Percentiles rank a stretch among this genome's conserved stretches.
These are phyloP conservation scores for Acacia pycnantha DNA, from an alignment of 331 rosid genomes.

Conservation along the genomic window DNA sequence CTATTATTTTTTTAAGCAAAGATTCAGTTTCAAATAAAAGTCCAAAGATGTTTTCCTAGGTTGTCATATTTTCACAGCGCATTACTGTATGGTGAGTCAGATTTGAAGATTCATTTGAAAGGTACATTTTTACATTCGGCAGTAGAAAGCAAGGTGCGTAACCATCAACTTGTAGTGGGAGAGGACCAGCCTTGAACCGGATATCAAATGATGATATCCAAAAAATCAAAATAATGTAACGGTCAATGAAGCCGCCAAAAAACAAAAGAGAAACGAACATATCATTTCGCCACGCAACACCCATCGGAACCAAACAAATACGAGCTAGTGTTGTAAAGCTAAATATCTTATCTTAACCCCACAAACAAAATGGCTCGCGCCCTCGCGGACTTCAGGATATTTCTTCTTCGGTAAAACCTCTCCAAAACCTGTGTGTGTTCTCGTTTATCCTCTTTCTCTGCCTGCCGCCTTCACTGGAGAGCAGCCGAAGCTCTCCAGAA, in stretches of 20 bases:
- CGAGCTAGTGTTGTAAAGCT: neutral
- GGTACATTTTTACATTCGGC: too few relatives aligned
- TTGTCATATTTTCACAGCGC: neutral
- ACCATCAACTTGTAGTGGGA: too few relatives aligned
- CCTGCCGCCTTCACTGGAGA: neutral
- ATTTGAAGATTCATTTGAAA: neutral
- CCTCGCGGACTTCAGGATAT: neutral
- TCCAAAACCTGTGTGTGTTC: slow-evolving; percentile 38
- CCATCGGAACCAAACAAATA: neutral
- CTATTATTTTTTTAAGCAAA: too few relatives aligned
- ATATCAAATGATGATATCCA: too few relatives aligned
- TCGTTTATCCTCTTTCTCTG: neutral
- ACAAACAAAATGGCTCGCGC: neutral
- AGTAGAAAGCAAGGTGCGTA: too few relatives aligned
- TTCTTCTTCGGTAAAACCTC: slow-evolving; percentile 37
- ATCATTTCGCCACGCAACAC: neutral
- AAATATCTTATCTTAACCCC: neutral
- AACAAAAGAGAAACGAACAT: neutral
- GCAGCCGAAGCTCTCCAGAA: slow-evolving; percentile 14
- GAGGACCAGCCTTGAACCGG: too few relatives aligned
- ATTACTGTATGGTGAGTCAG: neutral
- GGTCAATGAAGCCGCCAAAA: neutral
- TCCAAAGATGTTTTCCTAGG: neutral
- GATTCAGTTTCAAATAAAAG: neutral
- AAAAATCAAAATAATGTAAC: neutral